phyloP scores from a whole-genome alignment of 148 eudicot species.

The Talinum fruticosum region DNA sequence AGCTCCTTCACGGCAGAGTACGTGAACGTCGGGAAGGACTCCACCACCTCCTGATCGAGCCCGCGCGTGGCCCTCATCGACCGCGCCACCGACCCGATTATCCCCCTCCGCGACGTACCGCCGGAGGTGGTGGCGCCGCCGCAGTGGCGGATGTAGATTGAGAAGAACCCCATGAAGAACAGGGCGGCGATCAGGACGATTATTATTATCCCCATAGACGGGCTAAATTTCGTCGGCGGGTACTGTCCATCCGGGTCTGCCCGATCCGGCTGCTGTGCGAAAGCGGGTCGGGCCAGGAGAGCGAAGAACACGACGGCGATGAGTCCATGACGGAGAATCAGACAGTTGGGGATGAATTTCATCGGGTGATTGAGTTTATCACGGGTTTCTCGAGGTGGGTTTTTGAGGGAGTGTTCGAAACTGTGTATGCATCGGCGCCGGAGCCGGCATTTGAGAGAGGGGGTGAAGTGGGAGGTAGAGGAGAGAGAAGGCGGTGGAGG shows the following conservation, averaged over 20 bases:
- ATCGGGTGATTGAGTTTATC: not conserved
- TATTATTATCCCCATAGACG: slow-evolving; percentile 54
- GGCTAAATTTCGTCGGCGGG: slow-evolving; percentile 31
- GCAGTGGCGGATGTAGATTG: slow-evolving; percentile 70
- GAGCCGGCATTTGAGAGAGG: not conserved
- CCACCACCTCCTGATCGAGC: slow-evolving; percentile 34
- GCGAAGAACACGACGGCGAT: slow-evolving; percentile 2
- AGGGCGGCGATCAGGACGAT: slow-evolving; percentile 49
- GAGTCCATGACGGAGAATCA: not conserved
- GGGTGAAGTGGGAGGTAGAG: not conserved
- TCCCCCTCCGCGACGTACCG: not conserved
- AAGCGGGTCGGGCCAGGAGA: not conserved
- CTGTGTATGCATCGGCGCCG: not conserved
- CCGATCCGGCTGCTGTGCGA: slow-evolving; percentile 10
- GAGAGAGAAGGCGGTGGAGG: not conserved
- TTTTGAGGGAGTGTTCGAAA: not conserved
- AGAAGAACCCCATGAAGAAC: slow-evolving; percentile 66
- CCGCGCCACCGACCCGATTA: slow-evolving; percentile 30
- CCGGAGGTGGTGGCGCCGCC: not conserved
- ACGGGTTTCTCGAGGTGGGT: not conserved
- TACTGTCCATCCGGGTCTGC: not conserved
- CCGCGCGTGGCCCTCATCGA: slow-evolving; percentile 37
- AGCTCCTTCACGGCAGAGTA: slow-evolving; percentile 39
- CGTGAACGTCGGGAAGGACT: slow-evolving; percentile 41
- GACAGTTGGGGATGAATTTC: not conserved